These are phyloP conservation scores for Fusarium sp. DNA, from an alignment of 2,329 filamentous ascomycete species.

Conservation along the genomic window DNA sequence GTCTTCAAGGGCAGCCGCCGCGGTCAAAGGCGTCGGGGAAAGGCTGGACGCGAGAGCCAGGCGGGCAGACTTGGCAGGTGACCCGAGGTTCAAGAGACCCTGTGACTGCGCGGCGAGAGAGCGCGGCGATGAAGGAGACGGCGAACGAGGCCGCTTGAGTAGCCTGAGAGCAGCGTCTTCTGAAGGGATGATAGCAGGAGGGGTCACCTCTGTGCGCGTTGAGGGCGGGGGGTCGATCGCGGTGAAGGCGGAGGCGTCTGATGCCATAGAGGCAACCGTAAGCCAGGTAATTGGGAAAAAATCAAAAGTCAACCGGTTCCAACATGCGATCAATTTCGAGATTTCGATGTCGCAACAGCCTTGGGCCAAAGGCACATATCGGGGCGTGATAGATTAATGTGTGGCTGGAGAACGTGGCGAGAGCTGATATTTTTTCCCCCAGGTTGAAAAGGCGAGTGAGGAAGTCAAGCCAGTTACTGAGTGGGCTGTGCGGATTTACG, in stretches of 20 bases:
- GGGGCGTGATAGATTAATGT: conserved; percentile 52
- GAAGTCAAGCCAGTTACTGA: conserved; percentile 28
- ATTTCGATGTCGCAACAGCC: conserved; percentile 39
- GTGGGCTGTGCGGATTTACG: conserved; percentile 36
- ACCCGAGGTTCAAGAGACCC: conserved; percentile 56
- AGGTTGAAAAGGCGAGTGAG: conserved; percentile 39
- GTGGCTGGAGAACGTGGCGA: conserved; percentile 61
- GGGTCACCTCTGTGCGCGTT: conserved; percentile 51
- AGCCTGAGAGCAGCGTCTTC: conserved; percentile 54
- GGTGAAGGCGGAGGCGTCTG: conserved; percentile 64
- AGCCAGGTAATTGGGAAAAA: conserved; percentile 37
- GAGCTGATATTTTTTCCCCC: conserved; percentile 52
- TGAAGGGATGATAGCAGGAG: conserved; percentile 53
- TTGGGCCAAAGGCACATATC: conserved; percentile 52
- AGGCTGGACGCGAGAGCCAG: conserved; percentile 58
- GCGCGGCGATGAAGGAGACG: conserved; percentile 57
- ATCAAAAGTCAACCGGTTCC: conserved; percentile 25
- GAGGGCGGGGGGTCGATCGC: conserved; percentile 63
- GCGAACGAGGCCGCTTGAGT: conserved; percentile 61
- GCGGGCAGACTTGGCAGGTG: conserved; percentile 67
- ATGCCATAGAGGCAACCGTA: conserved; percentile 61
- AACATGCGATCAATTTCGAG: conserved; percentile 44
- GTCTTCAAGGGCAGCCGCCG: conserved; percentile 66
- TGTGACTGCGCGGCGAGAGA: conserved; percentile 46
- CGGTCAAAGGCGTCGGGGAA: conserved; percentile 63